These are phyloP conservation scores for Solanum hybrid DNA, from an alignment of 305 asterid species.

Conservation along the genomic window DNA sequence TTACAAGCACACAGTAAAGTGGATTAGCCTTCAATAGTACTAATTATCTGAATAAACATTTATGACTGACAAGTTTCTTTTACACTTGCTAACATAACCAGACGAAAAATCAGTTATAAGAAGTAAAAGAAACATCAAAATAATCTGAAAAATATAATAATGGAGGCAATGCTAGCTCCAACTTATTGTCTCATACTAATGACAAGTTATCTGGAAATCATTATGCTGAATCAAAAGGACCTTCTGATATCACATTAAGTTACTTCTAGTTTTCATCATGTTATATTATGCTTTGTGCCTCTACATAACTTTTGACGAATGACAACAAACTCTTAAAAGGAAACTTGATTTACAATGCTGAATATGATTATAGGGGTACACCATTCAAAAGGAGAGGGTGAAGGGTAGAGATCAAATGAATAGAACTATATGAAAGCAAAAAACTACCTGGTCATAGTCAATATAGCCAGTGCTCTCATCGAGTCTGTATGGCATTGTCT, in stretches of 20 bases:
- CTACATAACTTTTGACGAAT: constrained; percentile 25
- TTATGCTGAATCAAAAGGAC: background rate
- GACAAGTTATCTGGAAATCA: background rate
- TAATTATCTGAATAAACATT: background rate
- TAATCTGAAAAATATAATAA: background rate
- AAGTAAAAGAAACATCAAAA: background rate
- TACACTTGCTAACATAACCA: background rate
- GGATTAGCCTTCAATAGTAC: background rate
- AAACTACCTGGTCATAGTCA: constrained; percentile 73
- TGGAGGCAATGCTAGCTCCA: constrained; percentile 1
- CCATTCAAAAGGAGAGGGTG: background rate
- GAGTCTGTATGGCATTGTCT: constrained; percentile 94
- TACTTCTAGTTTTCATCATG: background rate
- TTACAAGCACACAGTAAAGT: background rate
- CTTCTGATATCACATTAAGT: background rate
- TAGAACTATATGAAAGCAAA: background rate
- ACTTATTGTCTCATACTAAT: background rate
- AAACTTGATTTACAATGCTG: background rate
- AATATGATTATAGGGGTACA: background rate
- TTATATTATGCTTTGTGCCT: background rate
- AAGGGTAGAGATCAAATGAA: background rate
- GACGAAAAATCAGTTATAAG: background rate
- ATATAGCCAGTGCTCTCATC: constrained; percentile 78
- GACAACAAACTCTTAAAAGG: background rate
- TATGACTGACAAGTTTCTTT: background rate